Conservation (phyloP, 345 rosid species). For the Citrus reticulata region DNA sequence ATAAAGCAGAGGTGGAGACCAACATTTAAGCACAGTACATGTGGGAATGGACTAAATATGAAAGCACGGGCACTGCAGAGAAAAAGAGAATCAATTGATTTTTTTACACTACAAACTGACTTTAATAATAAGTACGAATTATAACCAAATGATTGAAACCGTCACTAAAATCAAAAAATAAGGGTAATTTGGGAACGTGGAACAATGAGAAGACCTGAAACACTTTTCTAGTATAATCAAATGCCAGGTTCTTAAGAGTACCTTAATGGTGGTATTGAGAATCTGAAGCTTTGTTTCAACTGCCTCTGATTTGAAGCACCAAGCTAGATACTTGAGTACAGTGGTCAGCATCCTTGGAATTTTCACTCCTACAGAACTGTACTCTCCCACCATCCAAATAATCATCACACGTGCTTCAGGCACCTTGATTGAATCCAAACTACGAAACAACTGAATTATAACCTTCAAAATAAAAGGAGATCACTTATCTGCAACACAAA, state of each 20-base stretch:
- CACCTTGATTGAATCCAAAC: conserved; percentile 82
- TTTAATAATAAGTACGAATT: background rate
- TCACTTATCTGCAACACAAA: background rate
- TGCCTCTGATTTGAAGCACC: conserved; percentile 84
- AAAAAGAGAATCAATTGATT: background rate
- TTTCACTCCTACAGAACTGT: conserved; percentile 61
- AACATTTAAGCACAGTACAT: background rate
- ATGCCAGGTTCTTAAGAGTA: conserved; percentile 13
- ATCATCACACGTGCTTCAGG: conserved; percentile 86
- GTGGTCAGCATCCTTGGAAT: conserved; percentile 75
- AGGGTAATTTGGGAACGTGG: background rate
- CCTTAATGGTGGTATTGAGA: conserved; percentile 77
- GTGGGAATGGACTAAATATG: background rate
- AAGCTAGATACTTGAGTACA: conserved; percentile 79
- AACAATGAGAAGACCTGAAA: background rate
- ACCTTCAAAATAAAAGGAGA: conserved; percentile 42
- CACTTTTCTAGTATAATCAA: background rate
- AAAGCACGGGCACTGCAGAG: no score
- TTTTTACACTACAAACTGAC: background rate
- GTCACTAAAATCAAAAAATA: background rate
- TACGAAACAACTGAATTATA: conserved; percentile 67
- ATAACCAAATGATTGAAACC: background rate
- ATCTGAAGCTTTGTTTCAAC: conserved; percentile 89
- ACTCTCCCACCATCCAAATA: conserved; percentile 95
- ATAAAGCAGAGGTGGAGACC: background rate